Percentiles rank a stretch among this genome's conserved stretches.
These are phyloP conservation scores for Ophiostoma pallidulum DNA, from an alignment of 2,329 filamentous ascomycete species.

Conservation along the genomic window DNA sequence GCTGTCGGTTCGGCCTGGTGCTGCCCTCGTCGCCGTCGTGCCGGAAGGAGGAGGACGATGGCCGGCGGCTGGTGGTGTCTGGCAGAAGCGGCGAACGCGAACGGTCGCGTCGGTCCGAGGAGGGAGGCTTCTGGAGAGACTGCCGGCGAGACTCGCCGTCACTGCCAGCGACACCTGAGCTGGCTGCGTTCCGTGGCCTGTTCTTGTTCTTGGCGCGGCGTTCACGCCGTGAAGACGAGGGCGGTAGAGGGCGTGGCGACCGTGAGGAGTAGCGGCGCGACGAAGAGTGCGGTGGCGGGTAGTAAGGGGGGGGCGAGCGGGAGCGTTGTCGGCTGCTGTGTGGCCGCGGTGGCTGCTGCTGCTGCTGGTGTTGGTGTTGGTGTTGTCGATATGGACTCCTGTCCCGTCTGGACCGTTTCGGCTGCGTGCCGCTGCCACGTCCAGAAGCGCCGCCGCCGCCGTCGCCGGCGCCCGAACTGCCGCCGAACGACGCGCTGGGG, in stretches of 20 bases:
- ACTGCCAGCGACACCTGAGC: neutral
- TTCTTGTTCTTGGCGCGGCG: conserved; percentile 18
- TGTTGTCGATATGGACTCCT: conserved; percentile 2
- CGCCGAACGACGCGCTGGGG: conserved; percentile 18
- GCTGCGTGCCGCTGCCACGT: conserved; percentile 9
- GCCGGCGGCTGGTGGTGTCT: neutral
- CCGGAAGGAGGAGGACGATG: too few relatives aligned
- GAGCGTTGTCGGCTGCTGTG: conserved; percentile 1
- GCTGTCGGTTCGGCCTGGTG: neutral
- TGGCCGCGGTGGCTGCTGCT: neutral
- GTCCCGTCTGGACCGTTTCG: conserved; percentile 13
- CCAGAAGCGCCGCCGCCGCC: neutral
- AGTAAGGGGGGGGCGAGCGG: neutral
- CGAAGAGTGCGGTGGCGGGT: neutral
- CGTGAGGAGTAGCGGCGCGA: neutral
- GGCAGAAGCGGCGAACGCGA: conserved; percentile 20
- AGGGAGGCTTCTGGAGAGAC: conserved; percentile 7
- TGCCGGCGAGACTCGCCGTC: neutral
- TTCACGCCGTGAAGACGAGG: conserved; percentile 21
- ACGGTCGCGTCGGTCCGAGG: conserved; percentile 16
- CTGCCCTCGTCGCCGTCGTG: conserved; percentile 5
- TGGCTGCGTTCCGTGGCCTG: conserved; percentile 8
- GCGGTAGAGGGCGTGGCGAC: conserved; percentile 8
- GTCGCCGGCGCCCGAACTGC: neutral
- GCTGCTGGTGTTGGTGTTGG: too few relatives aligned